These are phyloP conservation scores for Pleurotus pulmonarius DNA, from an alignment of 768 basidiomycete genomes.

Conservation along the genomic window DNA sequence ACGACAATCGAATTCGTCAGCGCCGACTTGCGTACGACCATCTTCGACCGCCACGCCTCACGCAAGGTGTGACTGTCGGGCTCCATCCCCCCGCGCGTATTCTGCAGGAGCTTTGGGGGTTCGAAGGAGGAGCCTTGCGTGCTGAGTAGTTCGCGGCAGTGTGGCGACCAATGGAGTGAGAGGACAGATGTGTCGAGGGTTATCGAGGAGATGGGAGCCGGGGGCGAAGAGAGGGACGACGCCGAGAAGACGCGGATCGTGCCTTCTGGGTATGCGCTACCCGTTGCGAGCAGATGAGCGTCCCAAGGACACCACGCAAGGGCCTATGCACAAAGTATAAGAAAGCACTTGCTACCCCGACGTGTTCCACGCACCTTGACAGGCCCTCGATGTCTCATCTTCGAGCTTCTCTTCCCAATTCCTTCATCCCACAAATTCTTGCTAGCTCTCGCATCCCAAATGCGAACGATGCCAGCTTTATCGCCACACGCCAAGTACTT, in stretches of 20 bases:
- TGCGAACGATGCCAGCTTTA: slow-evolving; percentile 80
- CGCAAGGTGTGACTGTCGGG: slow-evolving; percentile 43
- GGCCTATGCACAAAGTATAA: slow-evolving; percentile 38
- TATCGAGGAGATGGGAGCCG: slow-evolving; percentile 51
- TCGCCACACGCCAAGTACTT: slow-evolving; percentile 82
- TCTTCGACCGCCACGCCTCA: slow-evolving; percentile 44
- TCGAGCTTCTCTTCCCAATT: slow-evolving; percentile 50
- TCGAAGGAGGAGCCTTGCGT: slow-evolving; percentile 67
- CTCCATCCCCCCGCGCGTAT: slow-evolving; percentile 47
- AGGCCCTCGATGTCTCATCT: slow-evolving; percentile 67
- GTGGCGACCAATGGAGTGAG: slow-evolving; percentile 78
- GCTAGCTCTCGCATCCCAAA: slow-evolving; percentile 66
- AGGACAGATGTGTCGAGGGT: slow-evolving; percentile 71
- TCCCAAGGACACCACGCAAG: slow-evolving; percentile 90
- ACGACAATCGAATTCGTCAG: slow-evolving; percentile 65
- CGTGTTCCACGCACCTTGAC: slow-evolving; percentile 35
- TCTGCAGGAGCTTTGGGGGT: slow-evolving; percentile 9
- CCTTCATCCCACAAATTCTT: slow-evolving; percentile 23
- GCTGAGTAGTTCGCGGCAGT: slow-evolving; percentile 84
- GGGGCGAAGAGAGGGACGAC: slow-evolving; percentile 21
- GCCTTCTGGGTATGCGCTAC: slow-evolving; percentile 74
- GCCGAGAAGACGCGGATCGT: slow-evolving; percentile 70
- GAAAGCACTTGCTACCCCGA: not conserved
- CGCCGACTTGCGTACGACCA: slow-evolving; percentile 46
- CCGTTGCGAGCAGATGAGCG: slow-evolving; percentile 68